Evolutionary conservation across 2,329 filamentous ascomycete species (phyloP), one percentile per base, ranked within the genome.

Genomic region (Fusarium gaditjirri): DNA sequence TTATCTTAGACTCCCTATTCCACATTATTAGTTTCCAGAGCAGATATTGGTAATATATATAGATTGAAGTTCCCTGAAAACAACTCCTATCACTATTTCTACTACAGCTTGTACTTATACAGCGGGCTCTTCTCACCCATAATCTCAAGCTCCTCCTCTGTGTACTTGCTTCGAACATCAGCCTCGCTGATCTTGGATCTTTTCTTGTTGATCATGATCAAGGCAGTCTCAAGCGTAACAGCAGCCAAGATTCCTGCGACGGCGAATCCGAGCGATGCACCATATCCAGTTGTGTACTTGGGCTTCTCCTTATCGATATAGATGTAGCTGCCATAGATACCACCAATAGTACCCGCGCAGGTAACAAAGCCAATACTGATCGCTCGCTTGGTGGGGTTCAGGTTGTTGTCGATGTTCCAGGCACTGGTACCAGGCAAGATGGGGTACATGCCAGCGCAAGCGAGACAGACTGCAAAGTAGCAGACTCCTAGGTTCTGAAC

Each of bases 351-450:
- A 4, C 75, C 75, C 0, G 73, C 56, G 0, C 70, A 74, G 14
- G 81, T 80, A 5, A 83, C 68, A 11, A 76, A 79, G 0, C 76
- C 82, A 43, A 82, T 81, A 3, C 80, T 81, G 43, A 81, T 77
- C 0, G 80, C 80, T 3, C 81, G 72, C 54, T 81, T 83, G 0
- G 76, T 76, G 0, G 81, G 76, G 7, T 78, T 76, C 0, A 80
- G 77, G 2, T 79, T 75, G 38, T 83, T 83, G 63, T 78, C 78
- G 8, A 80, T 71, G 14, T 78, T 81, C 81, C 81, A 83, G 4
- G 81, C 78, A 25, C 78, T 81, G 14, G 72, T 78, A 6, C 77
- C 80, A 3, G 81, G 81, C 12, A 72, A 43, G 16, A 77, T 75
- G 1, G 81, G 81, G 23, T 83, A 83, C 62, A 83, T 76, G 31